phyloP scores from a whole-genome alignment of 441 rosid species.

The California macrophylla region DNA sequence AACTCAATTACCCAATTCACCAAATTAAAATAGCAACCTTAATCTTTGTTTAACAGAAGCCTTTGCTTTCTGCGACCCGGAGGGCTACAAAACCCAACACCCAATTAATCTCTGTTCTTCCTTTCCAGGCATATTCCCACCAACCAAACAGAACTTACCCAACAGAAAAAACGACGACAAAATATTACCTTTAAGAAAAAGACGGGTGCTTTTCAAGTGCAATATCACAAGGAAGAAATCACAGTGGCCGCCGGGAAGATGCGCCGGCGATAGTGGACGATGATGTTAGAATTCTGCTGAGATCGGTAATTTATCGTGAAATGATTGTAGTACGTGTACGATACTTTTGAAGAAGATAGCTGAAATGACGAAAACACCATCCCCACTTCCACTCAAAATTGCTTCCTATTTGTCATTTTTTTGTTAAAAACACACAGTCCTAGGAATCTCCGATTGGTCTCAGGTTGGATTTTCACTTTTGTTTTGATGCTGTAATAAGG shows the following conservation, averaged over 20 bases:
- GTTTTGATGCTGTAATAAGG: too few relatives aligned
- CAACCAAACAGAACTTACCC: constrained; percentile 4
- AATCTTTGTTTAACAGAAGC: neutral
- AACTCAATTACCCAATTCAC: neutral
- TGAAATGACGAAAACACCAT: neutral
- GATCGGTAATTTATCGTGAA: neutral
- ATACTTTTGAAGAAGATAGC: neutral
- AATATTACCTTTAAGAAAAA: neutral
- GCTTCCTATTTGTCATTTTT: neutral
- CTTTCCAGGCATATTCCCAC: neutral
- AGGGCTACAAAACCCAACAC: neutral
- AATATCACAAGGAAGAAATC: neutral
- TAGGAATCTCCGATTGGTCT: neutral
- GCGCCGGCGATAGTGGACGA: neutral
- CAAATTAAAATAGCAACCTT: neutral
- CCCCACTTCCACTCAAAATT: neutral
- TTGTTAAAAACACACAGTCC: neutral
- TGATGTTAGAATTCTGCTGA: neutral
- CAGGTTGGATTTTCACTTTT: too few relatives aligned
- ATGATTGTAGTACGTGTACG: neutral
- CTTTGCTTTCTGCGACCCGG: neutral
- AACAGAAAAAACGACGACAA: neutral
- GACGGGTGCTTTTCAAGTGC: neutral
- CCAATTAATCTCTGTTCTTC: neutral
- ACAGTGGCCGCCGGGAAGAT: neutral